These are phyloP conservation scores for Cercophora sp. DNA, from an alignment of 495 filamentous ascomycete species.

Conservation along the genomic window DNA sequence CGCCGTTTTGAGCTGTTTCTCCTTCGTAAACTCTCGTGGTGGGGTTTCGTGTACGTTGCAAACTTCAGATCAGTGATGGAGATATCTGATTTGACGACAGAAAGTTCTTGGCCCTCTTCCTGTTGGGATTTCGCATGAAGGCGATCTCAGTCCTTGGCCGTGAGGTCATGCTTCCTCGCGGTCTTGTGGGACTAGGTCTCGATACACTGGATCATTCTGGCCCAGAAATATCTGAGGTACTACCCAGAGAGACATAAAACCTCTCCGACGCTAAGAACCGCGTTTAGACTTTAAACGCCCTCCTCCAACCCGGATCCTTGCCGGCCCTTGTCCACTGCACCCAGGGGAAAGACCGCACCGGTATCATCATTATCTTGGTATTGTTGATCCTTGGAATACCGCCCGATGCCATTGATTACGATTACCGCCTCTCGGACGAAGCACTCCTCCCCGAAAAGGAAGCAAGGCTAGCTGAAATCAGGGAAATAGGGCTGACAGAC, in stretches of 20 bases:
- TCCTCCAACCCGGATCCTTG: constrained; percentile 39
- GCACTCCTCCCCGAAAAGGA: constrained; percentile 55
- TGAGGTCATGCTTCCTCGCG: constrained; percentile 64
- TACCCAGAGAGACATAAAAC: too few relatives aligned
- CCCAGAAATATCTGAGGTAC: constrained; percentile 56
- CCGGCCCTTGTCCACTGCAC: constrained; percentile 76
- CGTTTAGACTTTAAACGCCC: constrained; percentile 31
- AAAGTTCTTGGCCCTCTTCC: constrained; percentile 55
- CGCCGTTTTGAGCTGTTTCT: constrained; percentile 64
- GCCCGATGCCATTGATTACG: constrained; percentile 52
- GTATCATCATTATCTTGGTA: constrained; percentile 62
- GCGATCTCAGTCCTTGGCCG: constrained; percentile 64
- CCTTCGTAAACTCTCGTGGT: constrained; percentile 63
- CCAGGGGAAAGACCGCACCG: constrained; percentile 85
- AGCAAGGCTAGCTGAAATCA: constrained; percentile 62
- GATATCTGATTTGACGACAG: constrained; percentile 32
- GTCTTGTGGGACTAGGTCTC: constrained; percentile 61
- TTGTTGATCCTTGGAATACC: constrained; percentile 58
- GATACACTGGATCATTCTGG: constrained; percentile 62
- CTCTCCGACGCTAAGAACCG: neutral
- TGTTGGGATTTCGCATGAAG: constrained; percentile 60
- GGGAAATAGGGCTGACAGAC: constrained; percentile 60
- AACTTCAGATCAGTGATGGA: too few relatives aligned
- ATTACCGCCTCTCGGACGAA: constrained; percentile 61
- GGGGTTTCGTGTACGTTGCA: constrained; percentile 54